A percentile compares a stretch with the other conserved stretches of the same genome.
These are phyloP conservation scores for Zymoseptoria tritici DNA, from an alignment of 2,329 filamentous ascomycete genomes.

Conservation along the genomic window DNA sequence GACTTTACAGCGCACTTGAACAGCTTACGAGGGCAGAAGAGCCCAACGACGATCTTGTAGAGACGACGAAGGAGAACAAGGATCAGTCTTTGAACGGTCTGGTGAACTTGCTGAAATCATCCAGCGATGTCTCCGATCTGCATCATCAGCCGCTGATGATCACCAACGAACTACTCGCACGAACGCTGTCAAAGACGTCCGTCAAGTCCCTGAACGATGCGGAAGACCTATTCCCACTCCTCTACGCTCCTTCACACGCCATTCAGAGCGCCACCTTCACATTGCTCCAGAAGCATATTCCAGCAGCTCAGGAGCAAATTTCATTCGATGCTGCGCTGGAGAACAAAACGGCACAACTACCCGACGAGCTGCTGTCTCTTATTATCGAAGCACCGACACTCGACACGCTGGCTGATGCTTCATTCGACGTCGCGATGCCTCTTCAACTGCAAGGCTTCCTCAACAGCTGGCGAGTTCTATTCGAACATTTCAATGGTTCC, in stretches of 20 bases:
- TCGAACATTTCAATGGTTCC: conserved; percentile 61
- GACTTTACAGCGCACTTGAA: conserved; percentile 58
- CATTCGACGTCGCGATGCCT: conserved; percentile 60
- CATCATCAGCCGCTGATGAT: conserved; percentile 63
- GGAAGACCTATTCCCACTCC: conserved; percentile 63
- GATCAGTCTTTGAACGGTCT: conserved; percentile 50
- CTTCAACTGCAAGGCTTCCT: conserved; percentile 69
- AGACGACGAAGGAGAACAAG: conserved; percentile 60
- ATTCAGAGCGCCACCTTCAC: conserved; percentile 76
- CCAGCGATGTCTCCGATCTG: conserved; percentile 41
- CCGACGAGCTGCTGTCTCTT: conserved; percentile 77
- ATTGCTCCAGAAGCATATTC: conserved; percentile 73
- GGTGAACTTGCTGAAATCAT: conserved; percentile 53
- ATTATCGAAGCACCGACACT: conserved; percentile 70
- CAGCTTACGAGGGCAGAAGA: conserved; percentile 50
- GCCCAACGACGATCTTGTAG: conserved; percentile 77
- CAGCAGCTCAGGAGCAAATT: conserved; percentile 68
- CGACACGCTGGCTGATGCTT: conserved; percentile 57
- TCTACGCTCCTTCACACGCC: conserved; percentile 66
- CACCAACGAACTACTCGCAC: conserved; percentile 65
- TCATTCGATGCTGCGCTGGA: conserved; percentile 70
- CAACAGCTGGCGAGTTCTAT: conserved; percentile 81
- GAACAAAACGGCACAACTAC: conserved; percentile 64
- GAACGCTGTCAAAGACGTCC: conserved; percentile 59
- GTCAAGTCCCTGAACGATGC: conserved; percentile 46